Percentiles rank a stretch among this genome's conserved stretches.
These are phyloP conservation scores for Gaeumannomyces tritici DNA, from an alignment of 2,329 filamentous ascomycete genomes.

Conservation along the genomic window DNA sequence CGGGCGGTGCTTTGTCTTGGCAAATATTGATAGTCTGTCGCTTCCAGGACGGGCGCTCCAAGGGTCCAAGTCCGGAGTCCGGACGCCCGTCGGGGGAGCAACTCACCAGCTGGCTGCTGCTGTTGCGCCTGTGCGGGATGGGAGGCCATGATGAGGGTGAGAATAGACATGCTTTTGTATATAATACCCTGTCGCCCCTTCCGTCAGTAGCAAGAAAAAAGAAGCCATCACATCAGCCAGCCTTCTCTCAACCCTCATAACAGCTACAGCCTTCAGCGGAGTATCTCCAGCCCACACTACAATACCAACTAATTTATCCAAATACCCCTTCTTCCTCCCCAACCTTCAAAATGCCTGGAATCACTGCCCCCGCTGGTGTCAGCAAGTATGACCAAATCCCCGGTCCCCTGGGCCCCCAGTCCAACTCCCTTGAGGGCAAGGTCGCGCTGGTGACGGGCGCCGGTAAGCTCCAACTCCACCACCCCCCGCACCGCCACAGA, in stretches of 20 bases:
- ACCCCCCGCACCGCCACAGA: background rate
- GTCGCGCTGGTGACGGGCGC: slow-evolving; percentile 20
- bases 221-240: background rate
- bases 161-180: background rate
- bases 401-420: slow-evolving; percentile 18
- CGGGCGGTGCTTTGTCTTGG: background rate
- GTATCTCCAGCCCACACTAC: background rate
- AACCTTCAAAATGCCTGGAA: slow-evolving; percentile 12
- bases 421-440: slow-evolving; percentile 17
- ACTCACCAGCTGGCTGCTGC: background rate
- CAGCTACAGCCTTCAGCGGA: background rate
- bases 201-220: background rate
- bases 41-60: background rate
- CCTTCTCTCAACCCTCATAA: background rate
- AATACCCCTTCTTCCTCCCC: background rate
- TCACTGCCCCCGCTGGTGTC: slow-evolving; percentile 6
- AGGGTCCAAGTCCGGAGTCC: background rate
- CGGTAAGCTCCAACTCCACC: background rate
- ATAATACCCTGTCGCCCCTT: background rate
- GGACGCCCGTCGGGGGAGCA: slow-evolving; percentile 3
- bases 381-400: slow-evolving; percentile 22
- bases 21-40: background rate
- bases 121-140: background rate
- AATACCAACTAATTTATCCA: background rate
- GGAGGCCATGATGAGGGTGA: background rate